Percentiles rank a stretch among this genome's conserved stretches.
These are phyloP conservation scores for Areca catechu DNA, from an alignment of 176 grass and related monocot genomes.

Conservation along the genomic window DNA sequence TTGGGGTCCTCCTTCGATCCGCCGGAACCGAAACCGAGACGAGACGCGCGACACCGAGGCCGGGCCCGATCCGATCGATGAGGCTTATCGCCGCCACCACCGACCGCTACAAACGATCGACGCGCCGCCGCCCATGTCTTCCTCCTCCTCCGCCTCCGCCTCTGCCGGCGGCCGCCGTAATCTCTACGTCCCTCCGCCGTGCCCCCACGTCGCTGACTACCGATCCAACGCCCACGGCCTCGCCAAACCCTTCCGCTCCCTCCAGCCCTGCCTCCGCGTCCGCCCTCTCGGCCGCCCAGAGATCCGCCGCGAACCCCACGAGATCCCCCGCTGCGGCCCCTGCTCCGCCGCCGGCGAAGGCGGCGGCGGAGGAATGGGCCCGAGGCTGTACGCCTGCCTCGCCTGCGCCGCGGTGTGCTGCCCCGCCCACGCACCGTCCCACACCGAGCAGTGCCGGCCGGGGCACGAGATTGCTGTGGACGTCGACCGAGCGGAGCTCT, in stretches of 20 bases:
- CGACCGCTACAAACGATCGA: background rate
- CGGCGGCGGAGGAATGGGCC: slow-evolving; percentile 9
- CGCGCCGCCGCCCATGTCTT: slow-evolving; percentile 6
- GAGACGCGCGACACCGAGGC: background rate
- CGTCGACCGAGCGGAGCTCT: slow-evolving; percentile 80
- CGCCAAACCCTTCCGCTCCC: slow-evolving; percentile 47
- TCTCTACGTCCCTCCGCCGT: slow-evolving; percentile 40
- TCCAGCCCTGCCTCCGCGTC: slow-evolving; percentile 66
- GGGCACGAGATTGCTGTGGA: slow-evolving; percentile 93
- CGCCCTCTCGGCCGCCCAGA: slow-evolving; percentile 65
- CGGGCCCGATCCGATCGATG: slow-evolving; percentile 5
- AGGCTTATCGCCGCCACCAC: slow-evolving; percentile 3
- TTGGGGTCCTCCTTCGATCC: too few relatives aligned
- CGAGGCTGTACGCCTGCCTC: slow-evolving; percentile 58
- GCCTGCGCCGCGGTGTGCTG: slow-evolving; percentile 73
- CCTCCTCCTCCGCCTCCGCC: background rate
- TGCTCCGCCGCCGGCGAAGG: slow-evolving; percentile 22
- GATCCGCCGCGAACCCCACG: slow-evolving; percentile 53
- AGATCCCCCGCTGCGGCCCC: slow-evolving; percentile 46
- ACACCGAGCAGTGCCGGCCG: slow-evolving; percentile 28
- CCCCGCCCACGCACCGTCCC: slow-evolving; percentile 40
- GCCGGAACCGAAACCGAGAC: too few relatives aligned
- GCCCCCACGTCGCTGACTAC: slow-evolving; percentile 61
- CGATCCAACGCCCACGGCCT: slow-evolving; percentile 26
- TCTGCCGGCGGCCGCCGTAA: slow-evolving; percentile 18